Conservation (phyloP, 495 filamentous ascomycete species). For the Barbatosphaeria neglecta region DNA sequence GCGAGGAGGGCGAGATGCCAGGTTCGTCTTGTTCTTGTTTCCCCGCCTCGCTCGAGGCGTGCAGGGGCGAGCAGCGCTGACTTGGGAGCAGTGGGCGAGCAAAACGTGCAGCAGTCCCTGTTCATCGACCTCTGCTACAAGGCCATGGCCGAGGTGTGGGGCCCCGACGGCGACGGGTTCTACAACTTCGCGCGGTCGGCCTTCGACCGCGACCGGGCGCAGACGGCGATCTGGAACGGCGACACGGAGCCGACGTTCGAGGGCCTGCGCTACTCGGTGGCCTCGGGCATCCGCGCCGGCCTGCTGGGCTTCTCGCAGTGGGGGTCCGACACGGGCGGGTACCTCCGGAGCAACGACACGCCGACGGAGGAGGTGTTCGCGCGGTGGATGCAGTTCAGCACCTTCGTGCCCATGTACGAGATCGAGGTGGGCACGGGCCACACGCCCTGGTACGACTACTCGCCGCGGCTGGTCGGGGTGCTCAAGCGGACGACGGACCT, state of each 20-base stretch:
- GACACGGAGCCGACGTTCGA: constrained; percentile 15
- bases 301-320: constrained; percentile 16
- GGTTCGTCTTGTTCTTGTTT: not conserved
- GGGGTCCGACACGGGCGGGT: constrained; percentile 21
- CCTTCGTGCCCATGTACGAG: constrained; percentile 21
- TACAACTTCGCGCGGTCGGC: constrained; percentile 17
- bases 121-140: constrained; percentile 17
- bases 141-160: constrained; percentile 16
- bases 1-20: constrained; percentile 23
- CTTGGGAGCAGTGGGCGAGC: constrained; percentile 6
- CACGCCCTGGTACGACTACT: constrained; percentile 23
- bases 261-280: constrained; percentile 16
- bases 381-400: constrained; percentile 21
- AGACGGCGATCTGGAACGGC: constrained; percentile 18
- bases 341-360: constrained; percentile 8
- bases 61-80: not conserved
- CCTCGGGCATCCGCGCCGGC: constrained; percentile 16
- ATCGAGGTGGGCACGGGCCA: constrained; percentile 22
- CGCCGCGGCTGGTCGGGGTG: constrained; percentile 8
- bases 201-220: constrained; percentile 13
- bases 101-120: constrained; percentile 18
- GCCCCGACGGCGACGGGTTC: constrained; percentile 12
- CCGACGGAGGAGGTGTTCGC: constrained; percentile 21
- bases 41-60: no score
- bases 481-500: constrained; percentile 16